Percentiles rank a stretch among this genome's conserved stretches.
Conservation (phyloP, 2,329 filamentous ascomycete species). For the Talaromyces albobiverticillius region DNA sequence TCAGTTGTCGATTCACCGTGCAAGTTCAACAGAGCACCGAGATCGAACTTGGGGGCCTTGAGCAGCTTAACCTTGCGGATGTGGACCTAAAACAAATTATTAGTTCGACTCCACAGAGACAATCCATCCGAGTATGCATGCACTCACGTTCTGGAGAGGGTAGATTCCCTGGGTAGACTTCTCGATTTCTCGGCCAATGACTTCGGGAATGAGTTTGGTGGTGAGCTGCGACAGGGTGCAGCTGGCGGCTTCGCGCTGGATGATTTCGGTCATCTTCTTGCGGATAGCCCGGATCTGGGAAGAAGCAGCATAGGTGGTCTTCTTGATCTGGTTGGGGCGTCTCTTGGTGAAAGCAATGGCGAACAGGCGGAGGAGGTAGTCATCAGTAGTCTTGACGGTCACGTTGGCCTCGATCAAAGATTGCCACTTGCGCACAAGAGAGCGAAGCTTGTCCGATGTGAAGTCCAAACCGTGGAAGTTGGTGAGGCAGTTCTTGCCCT, state of each 20-base stretch:
- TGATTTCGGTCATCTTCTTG: constrained; percentile 99
- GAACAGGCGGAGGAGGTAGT: constrained; percentile 99
- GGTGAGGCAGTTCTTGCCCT: constrained; percentile 99
- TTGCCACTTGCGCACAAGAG: constrained; percentile 99
- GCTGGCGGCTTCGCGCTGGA: constrained; percentile 88
- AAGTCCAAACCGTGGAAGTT: constrained; percentile 99
- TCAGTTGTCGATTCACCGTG: constrained; percentile 97
- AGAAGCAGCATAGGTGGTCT: constrained; percentile 96
- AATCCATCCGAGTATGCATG: constrained; percentile 36
- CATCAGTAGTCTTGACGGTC: constrained; percentile 99
- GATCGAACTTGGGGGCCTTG: constrained; percentile 98
- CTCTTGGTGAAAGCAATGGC: constrained; percentile 99
- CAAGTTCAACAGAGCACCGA: constrained; percentile 90
- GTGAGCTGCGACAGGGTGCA: constrained; percentile 96
- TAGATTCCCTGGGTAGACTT: constrained; percentile 99
- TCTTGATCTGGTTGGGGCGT: constrained; percentile 99
- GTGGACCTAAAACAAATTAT: constrained; percentile 69
- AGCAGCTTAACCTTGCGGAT: constrained; percentile 99
- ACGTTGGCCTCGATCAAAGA: constrained; percentile 99
- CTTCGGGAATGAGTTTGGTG: constrained; percentile 98
- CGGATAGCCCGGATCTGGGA: constrained; percentile 98
- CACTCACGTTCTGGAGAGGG: constrained; percentile 87
- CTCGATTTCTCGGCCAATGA: constrained; percentile 99
- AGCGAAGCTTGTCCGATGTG: constrained; percentile 99
- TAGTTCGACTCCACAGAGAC: constrained; percentile 22